Evolutionary conservation across 139 green algal genomes (phyloP).

Genomic region (Zygnema circumcarinatum): DNA sequence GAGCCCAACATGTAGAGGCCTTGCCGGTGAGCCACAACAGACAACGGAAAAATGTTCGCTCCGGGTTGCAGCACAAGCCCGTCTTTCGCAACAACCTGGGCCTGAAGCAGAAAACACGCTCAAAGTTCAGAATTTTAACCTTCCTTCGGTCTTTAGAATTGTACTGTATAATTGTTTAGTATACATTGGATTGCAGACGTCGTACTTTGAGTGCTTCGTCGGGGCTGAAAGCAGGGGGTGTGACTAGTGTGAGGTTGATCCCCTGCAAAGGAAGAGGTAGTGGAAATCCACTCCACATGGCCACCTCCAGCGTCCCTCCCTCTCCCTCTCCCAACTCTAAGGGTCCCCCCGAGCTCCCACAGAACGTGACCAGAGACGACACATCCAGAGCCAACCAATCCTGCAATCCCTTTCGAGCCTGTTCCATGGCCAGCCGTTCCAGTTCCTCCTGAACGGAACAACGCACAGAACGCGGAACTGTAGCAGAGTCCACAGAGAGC

Average conservation of each 20-base stretch:
- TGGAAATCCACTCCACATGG: slow-evolving; percentile 52
- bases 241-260: slow-evolving; percentile 35
- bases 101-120: not conserved
- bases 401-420: not conserved
- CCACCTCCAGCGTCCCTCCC: slow-evolving; percentile 13
- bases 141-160: not conserved
- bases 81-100: not conserved
- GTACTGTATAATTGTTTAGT: not conserved
- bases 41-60: slow-evolving; percentile 33
- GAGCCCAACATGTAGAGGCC: slow-evolving; percentile 46
- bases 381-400: slow-evolving; percentile 38
- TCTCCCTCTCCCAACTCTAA: slow-evolving; percentile 56
- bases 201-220: slow-evolving; percentile 32
- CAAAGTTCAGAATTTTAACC: not conserved
- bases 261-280: slow-evolving; percentile 21
- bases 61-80: slow-evolving; percentile 34
- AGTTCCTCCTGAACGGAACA: slow-evolving; percentile 19
- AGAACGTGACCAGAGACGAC: slow-evolving; percentile 35
- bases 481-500: not conserved
- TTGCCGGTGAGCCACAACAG: slow-evolving; percentile 26
- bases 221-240: slow-evolving; percentile 12
- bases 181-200: not conserved
- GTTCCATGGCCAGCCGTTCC: not conserved
- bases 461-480: not conserved
- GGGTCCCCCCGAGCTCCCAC: not conserved